Base-by-base conservation (phyloP, 495 filamentous ascomycete species). In the Neurospora sp. region DNA sequence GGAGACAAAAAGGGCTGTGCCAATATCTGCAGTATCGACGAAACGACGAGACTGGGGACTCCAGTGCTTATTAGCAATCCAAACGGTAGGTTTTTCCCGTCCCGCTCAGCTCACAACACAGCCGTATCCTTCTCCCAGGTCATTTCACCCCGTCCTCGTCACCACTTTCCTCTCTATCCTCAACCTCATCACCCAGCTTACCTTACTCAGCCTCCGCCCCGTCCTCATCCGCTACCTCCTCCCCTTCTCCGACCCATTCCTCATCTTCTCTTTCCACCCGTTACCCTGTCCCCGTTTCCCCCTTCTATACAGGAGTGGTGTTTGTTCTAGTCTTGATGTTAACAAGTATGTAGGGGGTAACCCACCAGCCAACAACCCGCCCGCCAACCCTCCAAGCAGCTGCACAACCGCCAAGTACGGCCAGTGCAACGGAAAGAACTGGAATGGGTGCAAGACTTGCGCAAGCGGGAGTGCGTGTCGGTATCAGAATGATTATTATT, bases 11-110 rank as follows among this genome's bases (percentile, higher is more conserved):
- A 46, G 39, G 78, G 74, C 12, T 88, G 85, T 73, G 59, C 74
- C 31, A 83, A 82, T 39, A 78, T 88, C 12, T 88, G 86, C 76
- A 86, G 84, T 72, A 84, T 88, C 54, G 86, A 88, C 76, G 82
- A 85, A 72, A 82, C 84, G 35, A 78, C 77, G 37, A 76, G 78
- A 72, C 74, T 79, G 6, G 86, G 86, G 23, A 77, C 74, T 59
- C 79, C 79, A 12, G 79, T 78, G 62, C 73, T 81, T 8, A 71
- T 81, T 16, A 77, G 48, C 72, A 37, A 78, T 72, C 71, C 76
- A 72, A 76, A 74, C 69, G 72, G 73, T 70, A 39, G 11, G 12
- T 42, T 38, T 23, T 72, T 77, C 40, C 42, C 40, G 9, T 77
- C 44, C 62, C 66, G n/a, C 71, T 44, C 37, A 31, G 35, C 38